Evolutionary conservation across 164 flowering plant species (phyloP), one percentile per base, ranked within the genome.

Genomic region (Liriodendron chinense): DNA sequence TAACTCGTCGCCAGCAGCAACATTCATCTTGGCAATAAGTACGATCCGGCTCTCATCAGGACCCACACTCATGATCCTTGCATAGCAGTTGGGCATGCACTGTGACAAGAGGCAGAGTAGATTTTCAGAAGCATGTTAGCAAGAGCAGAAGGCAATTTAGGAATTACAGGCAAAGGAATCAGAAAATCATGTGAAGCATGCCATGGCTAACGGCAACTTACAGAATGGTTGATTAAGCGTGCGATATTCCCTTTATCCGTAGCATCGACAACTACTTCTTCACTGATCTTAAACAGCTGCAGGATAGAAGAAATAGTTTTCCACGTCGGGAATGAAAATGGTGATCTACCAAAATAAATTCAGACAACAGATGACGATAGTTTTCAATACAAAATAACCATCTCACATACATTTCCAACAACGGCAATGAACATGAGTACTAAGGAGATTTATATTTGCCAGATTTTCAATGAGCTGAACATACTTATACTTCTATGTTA

Each of bases 41-140:
- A 96, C 99, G 26, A 96, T 92, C 71, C 97, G 83, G 78, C 86
- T 91, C 82, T 94, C 89, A 22, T 84, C 91, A 68, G 82, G 86
- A 26, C 94, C 90, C 24, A 89, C 86, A 70, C 93, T 94, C 97
- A 96, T 86, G 66, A 96, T 94, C 82, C 99, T 90, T 47, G 99
- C 97, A 80, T 89, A 96, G 81, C 98, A 94, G 75, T 94, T 96
- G 53, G 99, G 98, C 91, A 83, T 87, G 81, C 99, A 96, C 99
- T 96, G 88, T 80, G 78, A 25, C 43, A 61, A 65, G 9, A 70
- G 22, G 47, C 66, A 34, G 59, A 12, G 25, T 28, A n/a, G 68
- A 22, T 20, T 62, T 50, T 74, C 47, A 56, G 72, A 48, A 71
- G 69, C 72, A 75, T 68, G n/a, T 10, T n/a, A 50, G n/a, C 28